Evolutionary conservation across 2,329 filamentous ascomycete species (phyloP), one percentile per base, ranked within the genome.

Genomic region (Teratosphaeria gauchensis): DNA sequence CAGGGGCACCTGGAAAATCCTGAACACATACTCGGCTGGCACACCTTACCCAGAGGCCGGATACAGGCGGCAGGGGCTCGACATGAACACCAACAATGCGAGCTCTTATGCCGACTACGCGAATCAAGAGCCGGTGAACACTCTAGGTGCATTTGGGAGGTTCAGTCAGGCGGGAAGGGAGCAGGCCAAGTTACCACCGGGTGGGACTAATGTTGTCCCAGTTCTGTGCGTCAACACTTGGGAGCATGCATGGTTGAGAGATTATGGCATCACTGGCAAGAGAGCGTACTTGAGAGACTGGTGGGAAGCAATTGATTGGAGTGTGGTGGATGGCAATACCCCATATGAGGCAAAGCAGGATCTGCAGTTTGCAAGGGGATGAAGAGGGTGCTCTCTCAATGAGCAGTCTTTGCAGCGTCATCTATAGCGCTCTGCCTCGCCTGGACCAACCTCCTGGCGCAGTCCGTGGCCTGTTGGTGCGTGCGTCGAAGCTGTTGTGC

Each of bases 191-290:
- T 73, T 81, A 60, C 81, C 84, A 4, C 85, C 87, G 1, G 88
- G 87, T 46, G 86, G 86, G 59, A 81, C 84, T 63, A 81, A 87
- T 54, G 74, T 92, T 35, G 79, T 84, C 58, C 92, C 92, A 12
- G 79, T 97, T 61, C 78, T 99, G 67, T 96, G 92, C 72, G 82
- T 97, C 60, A 97, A 91, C 76, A 96, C 91, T 4, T 99, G 94
- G 94, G 87, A 97, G 78, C 94, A 97, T 75, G 86, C 88, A 8
- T 99, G 89, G 84, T 77, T 97, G 72, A 82, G 83, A 58, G 91
- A 97, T 73, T 96, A 89, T 74, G 87, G 87, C 4, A 73, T 86
- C 58, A 80, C 78, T 52, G 90, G 90, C 55, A 99, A 96, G 84
- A 78, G 80, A 56, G 75, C 78, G 56, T 99, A 84, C 73, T 79